Conservation (phyloP, 2,329 filamentous ascomycete species). For the Lecanosticta acicola region DNA sequence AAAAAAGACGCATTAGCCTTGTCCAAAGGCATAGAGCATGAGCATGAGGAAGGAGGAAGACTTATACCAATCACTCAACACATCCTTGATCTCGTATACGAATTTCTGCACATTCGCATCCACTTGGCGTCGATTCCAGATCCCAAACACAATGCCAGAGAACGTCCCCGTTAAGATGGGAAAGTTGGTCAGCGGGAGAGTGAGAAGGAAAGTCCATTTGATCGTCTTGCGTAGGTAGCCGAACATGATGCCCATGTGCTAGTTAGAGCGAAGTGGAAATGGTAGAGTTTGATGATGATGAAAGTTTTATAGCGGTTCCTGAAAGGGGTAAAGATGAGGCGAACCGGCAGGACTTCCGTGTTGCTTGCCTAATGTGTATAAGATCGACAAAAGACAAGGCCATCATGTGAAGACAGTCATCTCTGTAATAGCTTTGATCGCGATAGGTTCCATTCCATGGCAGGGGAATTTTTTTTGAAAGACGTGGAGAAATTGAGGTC, state of each 20-base stretch:
- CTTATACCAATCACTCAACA: conserved; percentile 9
- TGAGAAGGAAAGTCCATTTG: conserved; percentile 14
- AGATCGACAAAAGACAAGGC: not conserved
- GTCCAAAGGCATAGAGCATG: too few species aligned
- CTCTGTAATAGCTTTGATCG: too few species aligned
- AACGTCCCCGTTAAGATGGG: conserved; percentile 8
- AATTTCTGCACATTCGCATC: conserved; percentile 9
- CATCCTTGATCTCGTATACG: conserved; percentile 14
- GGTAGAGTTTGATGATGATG: not conserved
- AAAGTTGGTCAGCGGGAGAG: conserved; percentile 13
- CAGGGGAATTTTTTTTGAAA: too few species aligned
- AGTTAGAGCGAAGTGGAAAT: not conserved
- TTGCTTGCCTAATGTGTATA: not conserved
- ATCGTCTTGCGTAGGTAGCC: conserved; percentile 10
- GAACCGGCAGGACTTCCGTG: not conserved
- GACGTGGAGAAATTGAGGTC: too few species aligned
- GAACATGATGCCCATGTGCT: not conserved
- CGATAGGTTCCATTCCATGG: too few species aligned
- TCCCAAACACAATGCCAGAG: conserved; percentile 8
- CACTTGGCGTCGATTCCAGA: conserved; percentile 9
- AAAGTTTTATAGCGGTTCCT: not conserved
- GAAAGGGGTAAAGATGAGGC: not conserved
- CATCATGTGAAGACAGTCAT: too few species aligned
- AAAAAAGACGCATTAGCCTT: too few species aligned
- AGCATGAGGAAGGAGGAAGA: too few species aligned